Conservation (phyloP, 371 early-diverging fungal genomes). For the Mucor plumbeus region DNA sequence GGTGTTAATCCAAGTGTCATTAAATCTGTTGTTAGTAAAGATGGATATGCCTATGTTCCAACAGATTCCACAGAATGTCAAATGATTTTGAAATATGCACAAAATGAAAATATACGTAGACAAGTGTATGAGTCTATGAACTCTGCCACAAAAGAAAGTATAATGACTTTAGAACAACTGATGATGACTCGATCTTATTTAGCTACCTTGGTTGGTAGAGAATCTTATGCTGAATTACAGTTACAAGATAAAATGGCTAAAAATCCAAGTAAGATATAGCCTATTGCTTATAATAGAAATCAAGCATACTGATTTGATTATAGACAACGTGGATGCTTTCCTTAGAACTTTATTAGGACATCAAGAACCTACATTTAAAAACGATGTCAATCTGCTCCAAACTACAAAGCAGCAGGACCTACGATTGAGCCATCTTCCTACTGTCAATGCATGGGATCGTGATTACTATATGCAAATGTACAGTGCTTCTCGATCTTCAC, state of each 20-base stretch:
- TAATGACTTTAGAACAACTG: conserved; percentile 73
- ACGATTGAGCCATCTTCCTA: conserved; percentile 29
- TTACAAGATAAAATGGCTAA: conserved; percentile 94
- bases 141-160: conserved; percentile 67
- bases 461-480: conserved; percentile 65
- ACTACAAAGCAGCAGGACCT: conserved; percentile 43
- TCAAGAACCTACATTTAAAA: conserved; percentile 53
- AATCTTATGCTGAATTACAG: conserved; percentile 82
- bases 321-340: conserved; percentile 85
- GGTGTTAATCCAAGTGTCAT: conserved; percentile 30
- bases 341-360: conserved; percentile 69
- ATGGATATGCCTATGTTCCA: conserved; percentile 49
- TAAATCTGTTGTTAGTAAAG: conserved; percentile 23
- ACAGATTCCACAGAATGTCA: conserved; percentile 62
- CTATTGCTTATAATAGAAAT: background rate
- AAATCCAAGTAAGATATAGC: conserved; percentile 65
- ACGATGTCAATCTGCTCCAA: conserved; percentile 57
- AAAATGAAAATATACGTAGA: conserved; percentile 68
- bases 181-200: conserved; percentile 76
- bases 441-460: conserved; percentile 80
- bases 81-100: conserved; percentile 66
- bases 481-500: conserved; percentile 28
- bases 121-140: conserved; percentile 79
- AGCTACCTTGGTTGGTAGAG: conserved; percentile 78
- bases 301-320: background rate